Evolutionary conservation across 805 yeast genomes (phyloP).

Genomic region (Yarrowia porcina): DNA sequence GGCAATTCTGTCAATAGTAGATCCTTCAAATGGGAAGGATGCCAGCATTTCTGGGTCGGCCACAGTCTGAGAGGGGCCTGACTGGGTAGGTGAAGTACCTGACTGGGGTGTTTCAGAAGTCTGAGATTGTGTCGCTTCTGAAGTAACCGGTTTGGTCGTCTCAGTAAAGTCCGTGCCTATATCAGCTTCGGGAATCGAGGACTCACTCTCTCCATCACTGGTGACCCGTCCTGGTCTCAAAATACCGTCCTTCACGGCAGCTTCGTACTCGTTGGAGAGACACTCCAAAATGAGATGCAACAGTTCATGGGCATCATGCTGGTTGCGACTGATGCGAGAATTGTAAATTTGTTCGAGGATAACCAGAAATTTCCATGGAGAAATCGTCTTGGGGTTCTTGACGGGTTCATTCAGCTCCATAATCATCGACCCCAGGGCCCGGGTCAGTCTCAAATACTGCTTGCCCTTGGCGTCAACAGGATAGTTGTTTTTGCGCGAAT

Average conservation of each 20-base stretch:
- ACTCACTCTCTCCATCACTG: not conserved
- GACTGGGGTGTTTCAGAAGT: no score
- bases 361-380: constrained; percentile 76
- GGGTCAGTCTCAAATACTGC: constrained; percentile 29
- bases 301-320: constrained; percentile 95
- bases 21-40: constrained; percentile 61
- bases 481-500: not conserved
- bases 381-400: constrained; percentile 49
- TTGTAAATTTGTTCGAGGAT: constrained; percentile 69
- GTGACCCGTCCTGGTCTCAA: not conserved
- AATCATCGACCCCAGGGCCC: constrained; percentile 30
- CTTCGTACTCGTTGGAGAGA: constrained; percentile 59
- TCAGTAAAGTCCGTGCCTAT: constrained; percentile 21
- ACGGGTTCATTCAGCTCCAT: constrained; percentile 59
- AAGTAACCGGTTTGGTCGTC: no score
- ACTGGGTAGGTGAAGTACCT: not conserved
- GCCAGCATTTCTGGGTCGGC: constrained; percentile 7
- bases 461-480: constrained; percentile 10
- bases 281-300: constrained; percentile 78
- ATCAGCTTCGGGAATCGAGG: constrained; percentile 7
- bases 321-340: constrained; percentile 71
- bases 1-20: constrained; percentile 59
- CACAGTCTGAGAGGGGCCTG: no score
- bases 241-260: constrained; percentile 23
- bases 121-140: no score